These are phyloP conservation scores for Apiospora arundinis DNA, from an alignment of 2,329 filamentous ascomycete species.

Conservation along the genomic window DNA sequence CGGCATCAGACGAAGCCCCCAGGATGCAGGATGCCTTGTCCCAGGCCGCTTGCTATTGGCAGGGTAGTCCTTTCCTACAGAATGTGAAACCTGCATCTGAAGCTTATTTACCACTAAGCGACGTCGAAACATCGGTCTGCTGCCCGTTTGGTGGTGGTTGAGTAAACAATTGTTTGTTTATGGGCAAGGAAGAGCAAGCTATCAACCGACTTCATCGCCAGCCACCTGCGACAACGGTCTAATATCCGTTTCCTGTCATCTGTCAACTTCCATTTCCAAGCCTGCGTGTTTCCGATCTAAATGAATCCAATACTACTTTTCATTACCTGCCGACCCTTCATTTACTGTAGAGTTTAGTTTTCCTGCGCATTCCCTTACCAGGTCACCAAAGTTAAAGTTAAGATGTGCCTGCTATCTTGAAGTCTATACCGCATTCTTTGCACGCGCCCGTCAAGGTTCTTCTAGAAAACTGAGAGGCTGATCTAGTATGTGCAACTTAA, in stretches of 20 bases:
- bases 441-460: not conserved
- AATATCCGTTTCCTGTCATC: not conserved
- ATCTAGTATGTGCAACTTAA: not conserved
- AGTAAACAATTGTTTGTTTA: constrained; percentile 9
- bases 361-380: not conserved
- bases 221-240: constrained; percentile 7
- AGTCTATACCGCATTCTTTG: not conserved
- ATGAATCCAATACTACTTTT: not conserved
- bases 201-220: not conserved
- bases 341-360: not conserved
- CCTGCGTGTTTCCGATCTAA: not conserved
- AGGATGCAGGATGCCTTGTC: not conserved
- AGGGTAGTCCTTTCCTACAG: constrained; percentile 9
- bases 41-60: not conserved
- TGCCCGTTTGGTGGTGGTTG: not conserved
- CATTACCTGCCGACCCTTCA: not conserved
- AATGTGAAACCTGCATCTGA: constrained; percentile 13
- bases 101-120: constrained; percentile 6
- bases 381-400: not conserved
- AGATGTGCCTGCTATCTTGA: not conserved
- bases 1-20: not conserved
- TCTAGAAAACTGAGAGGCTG: constrained; percentile 2
- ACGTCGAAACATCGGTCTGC: constrained; percentile 3
- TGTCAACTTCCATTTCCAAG: not conserved
- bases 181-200: not conserved